Conservation (phyloP, 345 rosid species). For the Syzygium jambos region DNA sequence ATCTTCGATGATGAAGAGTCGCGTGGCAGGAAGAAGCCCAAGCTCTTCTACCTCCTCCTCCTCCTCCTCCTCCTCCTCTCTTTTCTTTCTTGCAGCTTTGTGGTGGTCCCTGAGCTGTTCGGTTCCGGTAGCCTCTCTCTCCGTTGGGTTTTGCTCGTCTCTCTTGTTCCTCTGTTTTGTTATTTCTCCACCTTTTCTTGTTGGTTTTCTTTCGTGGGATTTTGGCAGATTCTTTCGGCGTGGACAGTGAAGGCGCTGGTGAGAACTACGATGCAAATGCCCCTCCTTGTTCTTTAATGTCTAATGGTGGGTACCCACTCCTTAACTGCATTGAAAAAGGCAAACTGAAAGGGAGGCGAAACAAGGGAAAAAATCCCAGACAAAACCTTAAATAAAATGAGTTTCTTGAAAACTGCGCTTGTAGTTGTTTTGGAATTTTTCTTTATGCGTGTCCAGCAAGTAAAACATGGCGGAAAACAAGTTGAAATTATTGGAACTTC, state of each 20-base stretch:
- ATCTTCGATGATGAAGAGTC: conserved; percentile 1
- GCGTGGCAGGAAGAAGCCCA: conserved; percentile 35
- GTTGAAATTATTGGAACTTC: not conserved
- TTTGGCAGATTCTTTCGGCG: conserved; percentile 37
- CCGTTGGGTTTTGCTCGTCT: conserved; percentile 20
- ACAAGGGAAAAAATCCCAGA: not conserved
- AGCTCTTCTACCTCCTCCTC: conserved; percentile 1
- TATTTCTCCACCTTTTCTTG: not conserved
- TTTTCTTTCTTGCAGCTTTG: conserved; percentile 1
- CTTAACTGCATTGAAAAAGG: not conserved
- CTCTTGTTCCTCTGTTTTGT: not conserved
- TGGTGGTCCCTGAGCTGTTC: conserved; percentile 41
- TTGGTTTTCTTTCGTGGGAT: not conserved
- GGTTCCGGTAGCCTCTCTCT: conserved; percentile 37
- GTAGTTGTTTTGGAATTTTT: not conserved
- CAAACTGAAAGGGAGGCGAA: not conserved
- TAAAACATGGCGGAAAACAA: not conserved
- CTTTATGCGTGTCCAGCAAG: not conserved
- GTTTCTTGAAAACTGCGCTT: not conserved
- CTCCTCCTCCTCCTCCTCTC: not conserved
- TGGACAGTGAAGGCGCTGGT: conserved; percentile 14
- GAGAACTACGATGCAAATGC: conserved; percentile 13
- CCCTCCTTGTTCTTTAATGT: conserved; percentile 38
- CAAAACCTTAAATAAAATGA: not conserved
- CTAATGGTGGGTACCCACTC: conserved; percentile 34